Evolutionary conservation across 1,139 yeast species (phyloP).

Genomic region (Nadsonia commutata): DNA sequence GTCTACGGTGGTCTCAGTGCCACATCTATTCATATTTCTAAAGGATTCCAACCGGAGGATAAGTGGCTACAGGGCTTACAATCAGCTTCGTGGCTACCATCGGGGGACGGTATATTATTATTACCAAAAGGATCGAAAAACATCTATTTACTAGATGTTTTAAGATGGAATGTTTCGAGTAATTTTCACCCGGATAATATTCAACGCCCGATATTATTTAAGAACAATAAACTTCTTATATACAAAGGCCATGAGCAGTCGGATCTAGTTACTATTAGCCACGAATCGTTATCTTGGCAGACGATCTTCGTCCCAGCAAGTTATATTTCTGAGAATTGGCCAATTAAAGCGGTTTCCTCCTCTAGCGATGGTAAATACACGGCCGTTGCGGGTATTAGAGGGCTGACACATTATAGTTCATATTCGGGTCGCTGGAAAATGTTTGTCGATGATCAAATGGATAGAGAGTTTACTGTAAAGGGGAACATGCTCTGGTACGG

Average conservation of each 20-base stretch:
- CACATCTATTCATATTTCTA: conserved; percentile 18
- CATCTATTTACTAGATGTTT: conserved; percentile 17
- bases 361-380: conserved; percentile 28
- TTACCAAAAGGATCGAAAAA: conserved; percentile 12
- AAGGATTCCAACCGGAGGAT: conserved; percentile 15
- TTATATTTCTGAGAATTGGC: conserved; percentile 29
- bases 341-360: conserved; percentile 23
- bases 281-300: conserved; percentile 27
- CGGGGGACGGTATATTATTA: conserved; percentile 18
- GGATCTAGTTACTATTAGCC: conserved; percentile 24
- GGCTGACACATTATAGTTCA: conserved; percentile 27
- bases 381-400: conserved; percentile 29
- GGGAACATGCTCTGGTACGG: conserved; percentile 31
- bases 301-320: conserved; percentile 25
- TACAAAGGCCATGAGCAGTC: conserved; percentile 27
- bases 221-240: conserved; percentile 23
- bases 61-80: conserved; percentile 21
- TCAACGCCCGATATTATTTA: conserved; percentile 22
- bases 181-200: conserved; percentile 18
- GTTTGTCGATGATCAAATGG: conserved; percentile 23
- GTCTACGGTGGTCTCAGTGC: conserved; percentile 25
- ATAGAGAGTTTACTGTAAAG: conserved; percentile 25
- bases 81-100: conserved; percentile 21
- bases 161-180: conserved; percentile 21
- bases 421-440: conserved; percentile 29